Conservation (phyloP, 768 basidiomycete species). For the Saitozyma sp. region DNA sequence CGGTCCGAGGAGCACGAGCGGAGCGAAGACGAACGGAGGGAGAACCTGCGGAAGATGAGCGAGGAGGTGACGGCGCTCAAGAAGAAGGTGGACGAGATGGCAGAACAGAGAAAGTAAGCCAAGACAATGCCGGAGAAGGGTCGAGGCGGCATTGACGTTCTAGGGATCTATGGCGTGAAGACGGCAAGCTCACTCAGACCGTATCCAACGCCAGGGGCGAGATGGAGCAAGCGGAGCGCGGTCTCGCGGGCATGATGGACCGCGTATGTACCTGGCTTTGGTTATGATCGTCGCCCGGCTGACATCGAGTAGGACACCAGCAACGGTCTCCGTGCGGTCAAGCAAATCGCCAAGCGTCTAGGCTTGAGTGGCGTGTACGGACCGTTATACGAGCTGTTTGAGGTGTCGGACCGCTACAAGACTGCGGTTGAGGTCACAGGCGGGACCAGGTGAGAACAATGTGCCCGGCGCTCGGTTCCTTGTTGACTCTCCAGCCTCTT, state of each 20-base stretch:
- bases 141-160: conserved; percentile 1
- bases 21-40: conserved; percentile 64
- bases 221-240: conserved; percentile 74
- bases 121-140: not conserved
- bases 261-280: conserved; percentile 61
- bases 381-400: conserved; percentile 88
- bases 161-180: conserved; percentile 86
- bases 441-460: conserved; percentile 72
- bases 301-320: conserved; percentile 74
- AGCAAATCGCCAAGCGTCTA: conserved; percentile 74
- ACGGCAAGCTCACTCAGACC: conserved; percentile 78
- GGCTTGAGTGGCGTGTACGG: conserved; percentile 84
- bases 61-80: conserved; percentile 62
- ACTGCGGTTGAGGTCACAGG: conserved; percentile 92
- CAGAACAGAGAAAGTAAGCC: conserved; percentile 62
- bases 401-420: conserved; percentile 87
- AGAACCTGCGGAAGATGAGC: conserved; percentile 57
- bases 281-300: not conserved
- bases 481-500: conserved; percentile 65
- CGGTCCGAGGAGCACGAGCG: conserved; percentile 57
- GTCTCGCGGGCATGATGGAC: conserved; percentile 89
- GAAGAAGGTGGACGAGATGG: conserved; percentile 67
- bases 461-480: not conserved
- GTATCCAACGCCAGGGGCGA: conserved; percentile 77
- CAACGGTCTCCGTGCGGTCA: conserved; percentile 79